Evolutionary conservation across 2,329 filamentous ascomycete species (phyloP).

Genomic region (Phialophora chinensis): DNA sequence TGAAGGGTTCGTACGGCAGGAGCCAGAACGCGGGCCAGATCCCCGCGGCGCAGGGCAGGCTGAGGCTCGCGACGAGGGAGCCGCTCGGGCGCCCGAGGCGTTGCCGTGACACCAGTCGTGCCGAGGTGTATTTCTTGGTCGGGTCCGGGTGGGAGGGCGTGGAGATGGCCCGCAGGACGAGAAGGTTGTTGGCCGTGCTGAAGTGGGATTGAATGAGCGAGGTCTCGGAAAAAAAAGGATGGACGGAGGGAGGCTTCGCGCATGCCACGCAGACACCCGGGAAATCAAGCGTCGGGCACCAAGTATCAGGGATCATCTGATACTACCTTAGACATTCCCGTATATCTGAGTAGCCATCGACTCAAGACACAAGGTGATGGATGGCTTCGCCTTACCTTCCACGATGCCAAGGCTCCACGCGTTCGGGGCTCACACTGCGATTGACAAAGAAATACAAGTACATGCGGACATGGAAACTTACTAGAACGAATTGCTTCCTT

Average conservation of each 20-base stretch:
- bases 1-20: conserved; percentile 38
- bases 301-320: too few relatives aligned
- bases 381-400: too few relatives aligned
- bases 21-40: conserved; percentile 41
- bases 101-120: conserved; percentile 38
- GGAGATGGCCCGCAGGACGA: conserved; percentile 37
- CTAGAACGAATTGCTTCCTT: conserved; percentile 35
- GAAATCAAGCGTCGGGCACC: too few relatives aligned
- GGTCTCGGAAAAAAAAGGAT: neutral
- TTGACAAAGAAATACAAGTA: too few relatives aligned
- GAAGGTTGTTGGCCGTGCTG: conserved; percentile 35
- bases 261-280: neutral
- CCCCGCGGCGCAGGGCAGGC: conserved; percentile 32
- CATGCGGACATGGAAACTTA: conserved; percentile 17
- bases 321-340: too few relatives aligned
- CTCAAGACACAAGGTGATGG: too few relatives aligned
- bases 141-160: conserved; percentile 31
- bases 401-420: too few relatives aligned
- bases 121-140: conserved; percentile 37
- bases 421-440: too few relatives aligned
- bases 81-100: conserved; percentile 34
- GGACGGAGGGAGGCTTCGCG: neutral
- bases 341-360: too few relatives aligned
- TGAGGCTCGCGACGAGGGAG: conserved; percentile 36
- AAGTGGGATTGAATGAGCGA: neutral